Evolutionary conservation across 2,329 filamentous ascomycete species (phyloP), one percentile per base, ranked within the genome.

Genomic region (Samsoniella hepiali): DNA sequence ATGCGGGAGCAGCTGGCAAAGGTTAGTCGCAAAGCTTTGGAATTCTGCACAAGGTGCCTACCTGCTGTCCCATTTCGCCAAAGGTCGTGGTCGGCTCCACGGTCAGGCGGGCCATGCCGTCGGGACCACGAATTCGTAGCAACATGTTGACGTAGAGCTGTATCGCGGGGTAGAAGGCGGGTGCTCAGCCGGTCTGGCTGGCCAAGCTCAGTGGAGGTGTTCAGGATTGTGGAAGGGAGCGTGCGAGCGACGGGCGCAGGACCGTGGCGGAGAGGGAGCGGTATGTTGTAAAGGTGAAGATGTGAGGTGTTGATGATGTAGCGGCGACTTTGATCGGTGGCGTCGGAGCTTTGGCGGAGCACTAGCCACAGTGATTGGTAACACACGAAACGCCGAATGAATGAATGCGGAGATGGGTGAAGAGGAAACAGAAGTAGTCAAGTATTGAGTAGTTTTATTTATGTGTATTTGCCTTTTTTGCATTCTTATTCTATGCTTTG

Each of bases 81-180:
- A 98, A 97, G 0, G 88, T 88, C 67, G 91, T 88, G 49, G 84
- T 82, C 58, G 88, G 85, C 69, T 93, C 88, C 69, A 96, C 85
- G 58, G 83, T 91, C 71, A 98, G 82, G 69, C 95, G 90, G 77
- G 93, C 89, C 82, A 95, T 95, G 79, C 95, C 95, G 79, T 97
- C 93, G 67, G 91, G 92, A 74, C 93, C 93, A 71, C 93, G 89
- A 69, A 97, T 91, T 76, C 93, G 87, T 63, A 97, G 82, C 72
- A 97, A 83, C 87, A 97, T 97, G 67, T 73, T 78, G 73, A 72
- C 69, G 31, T 22, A 38, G 38, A 34, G 49, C 29, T 34, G 49
- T 50, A 10, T 51, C 32, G 57, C 57, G 45, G 57, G 57, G 57
- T 59, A 42, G 45, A 51, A 10, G 22, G 45, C 27, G 34, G 45